Conservation (phyloP, 805 yeast species). For the Metschnikowia kunwiensis region DNA sequence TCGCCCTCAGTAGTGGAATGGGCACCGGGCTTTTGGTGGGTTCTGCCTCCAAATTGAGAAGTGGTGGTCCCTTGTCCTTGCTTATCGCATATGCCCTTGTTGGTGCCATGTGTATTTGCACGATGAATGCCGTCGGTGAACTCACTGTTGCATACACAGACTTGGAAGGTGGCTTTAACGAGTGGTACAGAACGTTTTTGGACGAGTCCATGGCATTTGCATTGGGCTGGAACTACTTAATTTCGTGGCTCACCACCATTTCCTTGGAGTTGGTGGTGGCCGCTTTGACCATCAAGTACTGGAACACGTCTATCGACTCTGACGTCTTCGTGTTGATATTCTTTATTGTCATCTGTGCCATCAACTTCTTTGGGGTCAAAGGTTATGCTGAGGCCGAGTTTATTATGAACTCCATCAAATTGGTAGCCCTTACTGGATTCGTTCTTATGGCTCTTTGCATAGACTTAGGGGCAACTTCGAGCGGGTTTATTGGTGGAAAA, state of each 20-base stretch:
- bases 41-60: conserved; percentile 26
- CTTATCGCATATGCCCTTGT: conserved; percentile 23
- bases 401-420: conserved; percentile 34
- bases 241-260: conserved; percentile 25
- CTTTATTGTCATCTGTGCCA: conserved; percentile 40
- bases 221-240: conserved; percentile 36
- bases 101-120: conserved; percentile 27
- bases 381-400: conserved; percentile 48
- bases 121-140: conserved; percentile 45
- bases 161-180: conserved; percentile 38
- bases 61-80: conserved; percentile 26
- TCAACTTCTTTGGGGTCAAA: conserved; percentile 45
- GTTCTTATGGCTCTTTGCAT: conserved; percentile 39
- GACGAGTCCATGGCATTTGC: conserved; percentile 38
- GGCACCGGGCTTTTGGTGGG: conserved; percentile 45
- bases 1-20: conserved; percentile 36
- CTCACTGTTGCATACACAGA: conserved; percentile 57
- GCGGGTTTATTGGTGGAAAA: conserved; percentile 37
- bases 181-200: conserved; percentile 28
- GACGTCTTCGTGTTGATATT: conserved; percentile 57
- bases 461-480: conserved; percentile 30
- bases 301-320: conserved; percentile 50
- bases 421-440: conserved; percentile 37
- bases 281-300: conserved; percentile 52
- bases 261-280: conserved; percentile 21